phyloP scores from a whole-genome alignment of 2,329 filamentous ascomycete genomes.

The Sporothrix schenckii region DNA sequence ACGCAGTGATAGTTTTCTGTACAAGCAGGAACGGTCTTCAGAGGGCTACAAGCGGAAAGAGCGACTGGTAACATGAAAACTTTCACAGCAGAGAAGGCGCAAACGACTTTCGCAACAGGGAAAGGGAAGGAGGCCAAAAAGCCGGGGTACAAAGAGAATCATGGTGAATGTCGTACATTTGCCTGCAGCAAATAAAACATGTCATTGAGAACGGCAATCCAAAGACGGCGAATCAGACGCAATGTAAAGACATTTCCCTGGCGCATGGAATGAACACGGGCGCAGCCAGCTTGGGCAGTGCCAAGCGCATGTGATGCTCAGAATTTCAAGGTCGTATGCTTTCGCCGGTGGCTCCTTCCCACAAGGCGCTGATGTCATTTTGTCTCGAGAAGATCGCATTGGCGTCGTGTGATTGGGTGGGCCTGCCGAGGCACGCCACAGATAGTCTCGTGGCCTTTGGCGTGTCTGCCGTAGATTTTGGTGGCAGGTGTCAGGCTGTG shows the following conservation, averaged over 20 bases:
- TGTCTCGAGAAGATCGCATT: not conserved
- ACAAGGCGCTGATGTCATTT: constrained; percentile 30
- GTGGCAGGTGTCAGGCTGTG: too few species aligned
- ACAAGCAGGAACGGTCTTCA: not conserved
- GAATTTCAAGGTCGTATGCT: not conserved
- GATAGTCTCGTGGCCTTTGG: constrained; percentile 19
- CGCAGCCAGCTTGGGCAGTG: not conserved
- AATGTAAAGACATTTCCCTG: constrained; percentile 3
- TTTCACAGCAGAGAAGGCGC: not conserved
- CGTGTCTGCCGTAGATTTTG: not conserved
- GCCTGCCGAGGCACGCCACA: constrained; percentile 27
- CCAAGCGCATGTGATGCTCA: constrained; percentile 12
- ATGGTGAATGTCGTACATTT: not conserved
- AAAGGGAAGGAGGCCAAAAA: not conserved
- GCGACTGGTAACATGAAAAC: not conserved
- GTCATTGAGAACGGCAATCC: constrained; percentile 8
- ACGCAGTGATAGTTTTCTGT: not conserved
- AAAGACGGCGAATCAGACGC: constrained; percentile 15
- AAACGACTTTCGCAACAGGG: not conserved
- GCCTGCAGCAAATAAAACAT: too few species aligned
- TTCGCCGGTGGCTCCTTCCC: not conserved
- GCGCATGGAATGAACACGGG: not conserved
- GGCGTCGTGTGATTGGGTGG: constrained; percentile 20
- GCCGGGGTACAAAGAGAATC: not conserved
- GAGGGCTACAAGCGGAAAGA: constrained; percentile 8